A percentile compares a stretch with the other conserved stretches of the same genome.
Evolutionary conservation across 176 grass and related monocot species (phyloP).

Genomic region (Oryza punctata): DNA sequence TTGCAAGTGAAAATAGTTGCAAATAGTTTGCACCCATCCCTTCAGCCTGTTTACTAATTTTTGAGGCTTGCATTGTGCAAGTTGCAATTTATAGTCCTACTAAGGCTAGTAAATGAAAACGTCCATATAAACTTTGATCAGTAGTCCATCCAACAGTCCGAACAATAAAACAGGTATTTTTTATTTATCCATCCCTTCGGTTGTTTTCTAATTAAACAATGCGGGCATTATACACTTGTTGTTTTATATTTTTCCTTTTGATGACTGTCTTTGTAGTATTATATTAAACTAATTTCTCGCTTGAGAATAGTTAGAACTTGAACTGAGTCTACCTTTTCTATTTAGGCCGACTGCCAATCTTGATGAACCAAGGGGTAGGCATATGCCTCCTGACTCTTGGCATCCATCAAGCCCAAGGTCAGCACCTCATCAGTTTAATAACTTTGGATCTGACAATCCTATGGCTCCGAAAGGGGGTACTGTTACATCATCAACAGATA

Average conservation of each 20-base stretch:
- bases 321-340: conserved; percentile 1
- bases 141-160: no score
- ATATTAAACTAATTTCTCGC: conserved; percentile 15
- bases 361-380: conserved; percentile 72
- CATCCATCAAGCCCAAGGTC: conserved; percentile 67
- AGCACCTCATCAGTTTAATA: conserved; percentile 68
- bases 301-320: background rate
- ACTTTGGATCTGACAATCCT: conserved; percentile 64
- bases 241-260: conserved; percentile 25
- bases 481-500: conserved; percentile 64
- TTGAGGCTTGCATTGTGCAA: conserved; percentile 6
- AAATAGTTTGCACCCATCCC: background rate
- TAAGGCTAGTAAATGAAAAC: background rate
- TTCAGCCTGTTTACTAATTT: background rate
- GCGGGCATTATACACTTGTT: background rate
- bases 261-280: background rate
- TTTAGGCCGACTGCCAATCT: conserved; percentile 84
- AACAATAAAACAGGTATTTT: no score
- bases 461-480: conserved; percentile 45
- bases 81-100: background rate
- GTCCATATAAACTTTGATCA: background rate
- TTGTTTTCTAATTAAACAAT: background rate
- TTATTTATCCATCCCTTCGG: no score
- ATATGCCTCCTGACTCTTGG: conserved; percentile 71
- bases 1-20: background rate